Base-by-base conservation (phyloP, 1,284 basidiomycete species). In the Ceratobasidium sp. region DNA sequence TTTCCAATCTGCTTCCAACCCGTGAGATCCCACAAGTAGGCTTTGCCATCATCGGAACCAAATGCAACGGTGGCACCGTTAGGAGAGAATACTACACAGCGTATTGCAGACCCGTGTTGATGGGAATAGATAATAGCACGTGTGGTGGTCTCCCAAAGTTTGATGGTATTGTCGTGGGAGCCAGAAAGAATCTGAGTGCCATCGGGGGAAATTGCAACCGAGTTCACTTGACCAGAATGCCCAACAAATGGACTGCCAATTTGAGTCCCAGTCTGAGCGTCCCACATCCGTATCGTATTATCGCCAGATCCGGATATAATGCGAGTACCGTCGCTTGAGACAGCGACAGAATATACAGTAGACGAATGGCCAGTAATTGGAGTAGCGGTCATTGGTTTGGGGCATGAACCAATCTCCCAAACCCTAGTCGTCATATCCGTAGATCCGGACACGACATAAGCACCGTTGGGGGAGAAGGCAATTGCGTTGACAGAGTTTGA, bases 41-140 rank as follows among this genome's bases (percentile, higher is more conserved):
- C 27, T 13, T 64, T 69, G 25, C 68, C 13, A 52, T 69, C 68
- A 64, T 29, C n/a, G 39, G 68, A 69, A 3, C 56, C 44, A 6
- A 56, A 59, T 13, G 52, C 67, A 19, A 69, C 9, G 36, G 29
- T 19, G 14, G 19, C 13, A 11, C 56, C 30, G 14, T 69, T 39
- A 8, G 56, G 67, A 33, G 67, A 58, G 67, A 69, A 69, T 16
- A 27, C 5, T 16, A 59, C 23, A 25, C 23, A 36, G 5, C 2
- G 7, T 4, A 69, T 46, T 9, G 11, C 1, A 16, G 21, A 16
- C 2, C 29, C 4, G 19, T 68, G 64, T 19, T 27, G 46, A 11
- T 46, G 9, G 7, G 27, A 13, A 25, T 5, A 2, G n/a, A 21
- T 36, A 13, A n/a, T 36, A 14, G 50, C 46, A 13, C 33, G 46